Conservation (phyloP, 2,329 filamentous ascomycete genomes). For the Thelonectria rubi region DNA sequence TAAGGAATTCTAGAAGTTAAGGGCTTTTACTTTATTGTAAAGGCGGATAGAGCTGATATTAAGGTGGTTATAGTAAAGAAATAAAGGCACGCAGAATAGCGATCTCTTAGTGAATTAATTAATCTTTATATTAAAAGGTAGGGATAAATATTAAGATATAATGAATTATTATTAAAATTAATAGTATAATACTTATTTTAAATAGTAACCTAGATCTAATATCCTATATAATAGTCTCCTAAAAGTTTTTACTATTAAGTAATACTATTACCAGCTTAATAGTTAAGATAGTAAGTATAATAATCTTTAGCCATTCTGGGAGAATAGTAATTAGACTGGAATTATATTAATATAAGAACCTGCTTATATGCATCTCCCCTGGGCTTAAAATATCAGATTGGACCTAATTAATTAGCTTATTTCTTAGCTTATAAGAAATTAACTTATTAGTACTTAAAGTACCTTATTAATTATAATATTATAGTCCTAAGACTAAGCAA, state of each 20-base stretch:
- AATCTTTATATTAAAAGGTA: background rate
- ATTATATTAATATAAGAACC: slow-evolving; percentile 4
- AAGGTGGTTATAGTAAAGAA: background rate
- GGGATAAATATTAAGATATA: slow-evolving; percentile 10
- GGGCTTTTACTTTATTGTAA: background rate
- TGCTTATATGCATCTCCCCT: slow-evolving; percentile 1
- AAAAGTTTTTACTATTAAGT: background rate
- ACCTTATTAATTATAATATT: background rate
- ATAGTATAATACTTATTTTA: slow-evolving; percentile 1
- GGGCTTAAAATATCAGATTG: slow-evolving; percentile 3
- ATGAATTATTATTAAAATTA: slow-evolving; percentile 4
- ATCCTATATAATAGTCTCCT: slow-evolving; percentile 7
- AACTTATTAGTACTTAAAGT: background rate
- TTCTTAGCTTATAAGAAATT: background rate
- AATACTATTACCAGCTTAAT: background rate
- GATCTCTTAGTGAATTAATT: background rate
- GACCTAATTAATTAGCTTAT: slow-evolving; percentile 7
- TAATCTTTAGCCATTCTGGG: slow-evolving; percentile 1
- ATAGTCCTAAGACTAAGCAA: background rate
- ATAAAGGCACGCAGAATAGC: background rate
- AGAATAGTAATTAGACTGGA: background rate
- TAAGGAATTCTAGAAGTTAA: no score
- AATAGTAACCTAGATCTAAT: slow-evolving; percentile 6
- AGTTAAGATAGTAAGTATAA: slow-evolving; percentile 2
- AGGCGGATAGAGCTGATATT: background rate